These are phyloP conservation scores for Senna tora DNA, from an alignment of 306 rosid species.

Conservation along the genomic window DNA sequence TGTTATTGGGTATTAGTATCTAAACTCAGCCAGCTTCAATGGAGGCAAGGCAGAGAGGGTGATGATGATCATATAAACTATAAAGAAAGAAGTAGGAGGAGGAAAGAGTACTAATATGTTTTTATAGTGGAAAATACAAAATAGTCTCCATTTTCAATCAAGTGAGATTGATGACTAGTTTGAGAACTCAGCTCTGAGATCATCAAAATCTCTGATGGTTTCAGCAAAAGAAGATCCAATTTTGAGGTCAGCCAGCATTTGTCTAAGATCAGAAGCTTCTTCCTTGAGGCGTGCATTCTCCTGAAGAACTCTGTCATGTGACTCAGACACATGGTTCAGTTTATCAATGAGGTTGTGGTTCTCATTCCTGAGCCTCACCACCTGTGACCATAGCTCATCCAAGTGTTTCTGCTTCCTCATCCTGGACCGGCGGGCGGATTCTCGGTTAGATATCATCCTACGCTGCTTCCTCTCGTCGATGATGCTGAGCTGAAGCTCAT, in stretches of 20 bases:
- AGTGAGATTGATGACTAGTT: constrained; percentile 47
- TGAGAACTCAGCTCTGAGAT: constrained; percentile 57
- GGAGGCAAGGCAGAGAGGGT: constrained; percentile 33
- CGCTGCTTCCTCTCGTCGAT: constrained; percentile 77
- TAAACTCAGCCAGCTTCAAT: constrained; percentile 40
- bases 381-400: constrained; percentile 87
- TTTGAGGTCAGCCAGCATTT: constrained; percentile 58
- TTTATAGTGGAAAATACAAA: constrained; percentile 9
- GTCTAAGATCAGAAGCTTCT: constrained; percentile 69
- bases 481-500: constrained; percentile 60
- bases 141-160: constrained; percentile 48
- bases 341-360: constrained; percentile 64
- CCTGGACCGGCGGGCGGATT: constrained; percentile 82
- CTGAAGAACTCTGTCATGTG: constrained; percentile 60
- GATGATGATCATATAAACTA: constrained; percentile 33
- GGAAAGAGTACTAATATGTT: not conserved
- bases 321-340: constrained; percentile 62
- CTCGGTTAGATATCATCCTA: constrained; percentile 85
- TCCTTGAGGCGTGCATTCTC: constrained; percentile 78
- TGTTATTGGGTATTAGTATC: constrained; percentile 45
- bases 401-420: constrained; percentile 90
- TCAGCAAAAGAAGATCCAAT: constrained; percentile 52
- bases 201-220: constrained; percentile 54
- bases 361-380: constrained; percentile 69
- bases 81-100: constrained; percentile 16